Evolutionary conservation across 1,284 basidiomycete species (phyloP).

Genomic region (Sphagnurus paluster): DNA sequence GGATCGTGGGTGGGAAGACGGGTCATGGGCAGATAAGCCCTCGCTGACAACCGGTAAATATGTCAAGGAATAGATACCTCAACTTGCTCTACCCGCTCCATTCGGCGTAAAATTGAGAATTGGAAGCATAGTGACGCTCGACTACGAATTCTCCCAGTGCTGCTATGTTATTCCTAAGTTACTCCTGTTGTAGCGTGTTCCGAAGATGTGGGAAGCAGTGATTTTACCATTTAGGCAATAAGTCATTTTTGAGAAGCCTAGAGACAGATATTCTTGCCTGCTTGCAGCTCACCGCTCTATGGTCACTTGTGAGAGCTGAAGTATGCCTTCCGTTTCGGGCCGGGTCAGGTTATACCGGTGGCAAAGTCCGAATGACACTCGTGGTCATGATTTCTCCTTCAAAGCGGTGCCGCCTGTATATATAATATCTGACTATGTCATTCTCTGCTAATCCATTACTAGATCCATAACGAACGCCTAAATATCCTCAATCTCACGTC

Average conservation of each 20-base stretch:
- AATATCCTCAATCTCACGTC: too few relatives aligned
- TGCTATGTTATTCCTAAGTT: not conserved
- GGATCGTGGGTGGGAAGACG: slow-evolving; percentile 15
- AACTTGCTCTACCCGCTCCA: slow-evolving; percentile 8
- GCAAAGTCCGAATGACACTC: slow-evolving; percentile 1
- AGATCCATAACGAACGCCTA: not conserved
- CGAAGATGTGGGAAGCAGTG: too few relatives aligned
- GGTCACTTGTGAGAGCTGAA: too few relatives aligned
- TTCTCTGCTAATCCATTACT: not conserved
- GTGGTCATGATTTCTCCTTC: slow-evolving; percentile 18
- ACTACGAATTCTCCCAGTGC: too few relatives aligned
- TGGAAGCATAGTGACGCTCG: slow-evolving; percentile 5
- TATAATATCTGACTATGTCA: too few relatives aligned
- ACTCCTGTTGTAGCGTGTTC: too few relatives aligned
- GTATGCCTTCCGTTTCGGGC: not conserved
- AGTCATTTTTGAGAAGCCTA: too few relatives aligned
- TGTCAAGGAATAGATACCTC: slow-evolving; percentile 14
- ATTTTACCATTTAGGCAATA: too few relatives aligned
- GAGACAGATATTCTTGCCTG: too few relatives aligned
- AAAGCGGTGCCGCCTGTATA: too few relatives aligned
- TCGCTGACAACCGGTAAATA: slow-evolving; percentile 13
- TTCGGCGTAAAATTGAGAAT: slow-evolving; percentile 8
- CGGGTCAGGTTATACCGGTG: not conserved
- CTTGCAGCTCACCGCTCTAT: too few relatives aligned
- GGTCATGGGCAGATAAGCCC: slow-evolving; percentile 10